Evolutionary conservation across 2,329 filamentous ascomycete species (phyloP).

Genomic region (Fusarium sp.): DNA sequence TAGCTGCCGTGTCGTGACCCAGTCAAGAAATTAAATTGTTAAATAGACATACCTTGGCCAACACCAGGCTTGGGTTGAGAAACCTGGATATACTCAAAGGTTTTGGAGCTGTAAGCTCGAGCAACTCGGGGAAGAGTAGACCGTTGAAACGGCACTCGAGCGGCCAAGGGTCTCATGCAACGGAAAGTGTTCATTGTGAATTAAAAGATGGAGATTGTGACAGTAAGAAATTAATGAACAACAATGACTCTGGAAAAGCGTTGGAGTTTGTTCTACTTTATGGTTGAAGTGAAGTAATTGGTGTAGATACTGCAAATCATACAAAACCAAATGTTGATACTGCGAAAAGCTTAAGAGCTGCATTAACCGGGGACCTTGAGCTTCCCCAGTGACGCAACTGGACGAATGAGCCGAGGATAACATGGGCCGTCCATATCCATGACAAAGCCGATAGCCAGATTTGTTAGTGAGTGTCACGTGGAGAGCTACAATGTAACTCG

Average conservation of each 20-base stretch:
- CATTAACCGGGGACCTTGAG: slow-evolving; percentile 31
- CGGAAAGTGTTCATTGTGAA: slow-evolving; percentile 65
- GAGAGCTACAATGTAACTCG: not conserved
- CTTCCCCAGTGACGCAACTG: slow-evolving; percentile 47
- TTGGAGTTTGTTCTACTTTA: not conserved
- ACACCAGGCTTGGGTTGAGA: slow-evolving; percentile 90
- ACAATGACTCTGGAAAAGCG: not conserved
- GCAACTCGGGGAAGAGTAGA: slow-evolving; percentile 68
- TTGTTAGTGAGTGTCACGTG: slow-evolving; percentile 37
- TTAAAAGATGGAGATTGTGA: not conserved
- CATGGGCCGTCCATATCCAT: slow-evolving; percentile 35
- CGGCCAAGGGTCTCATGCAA: slow-evolving; percentile 69
- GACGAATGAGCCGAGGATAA: slow-evolving; percentile 47
- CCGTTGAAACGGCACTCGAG: slow-evolving; percentile 62
- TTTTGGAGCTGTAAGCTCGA: slow-evolving; percentile 65
- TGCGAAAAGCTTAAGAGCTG: slow-evolving; percentile 17
- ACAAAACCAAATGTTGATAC: slow-evolving; percentile 22
- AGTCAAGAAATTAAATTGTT: not conserved
- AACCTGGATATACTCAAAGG: slow-evolving; percentile 85
- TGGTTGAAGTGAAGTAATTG: slow-evolving; percentile 13
- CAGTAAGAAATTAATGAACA: not conserved
- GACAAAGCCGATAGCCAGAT: slow-evolving; percentile 37
- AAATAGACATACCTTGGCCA: slow-evolving; percentile 75
- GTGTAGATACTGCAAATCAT: not conserved
- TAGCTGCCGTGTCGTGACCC: not conserved